Percentiles rank a stretch among this genome's conserved stretches.
phyloP scores from a whole-genome alignment of 1,284 basidiomycete genomes.

The Sporisorium scitamineum region DNA sequence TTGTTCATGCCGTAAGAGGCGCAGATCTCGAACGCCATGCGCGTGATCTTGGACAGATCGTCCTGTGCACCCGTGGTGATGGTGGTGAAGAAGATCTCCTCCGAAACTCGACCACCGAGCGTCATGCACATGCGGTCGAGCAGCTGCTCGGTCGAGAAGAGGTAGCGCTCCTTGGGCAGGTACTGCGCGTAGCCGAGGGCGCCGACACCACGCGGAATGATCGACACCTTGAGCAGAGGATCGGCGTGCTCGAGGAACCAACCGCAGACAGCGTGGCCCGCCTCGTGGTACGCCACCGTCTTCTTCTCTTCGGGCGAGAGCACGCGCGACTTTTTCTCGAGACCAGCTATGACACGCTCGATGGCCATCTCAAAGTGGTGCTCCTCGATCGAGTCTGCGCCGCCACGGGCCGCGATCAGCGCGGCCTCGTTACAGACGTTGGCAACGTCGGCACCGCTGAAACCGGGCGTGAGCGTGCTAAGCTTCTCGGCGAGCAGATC shows the following conservation, averaged over 20 bases:
- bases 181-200: conserved; percentile 97
- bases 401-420: conserved; percentile 88
- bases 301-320: conserved; percentile 96
- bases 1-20: conserved; percentile 85
- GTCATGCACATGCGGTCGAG: conserved; percentile 98
- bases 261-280: conserved; percentile 96
- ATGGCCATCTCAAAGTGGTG: conserved; percentile 96
- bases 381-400: conserved; percentile 83
- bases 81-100: conserved; percentile 96
- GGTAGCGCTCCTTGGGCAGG: conserved; percentile 93
- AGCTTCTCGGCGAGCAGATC: conserved; percentile 77
- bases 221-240: conserved; percentile 96
- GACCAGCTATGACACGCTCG: conserved; percentile 95
- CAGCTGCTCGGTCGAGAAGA: conserved; percentile 94
- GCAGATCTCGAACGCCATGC: conserved; percentile 92
- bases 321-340: conserved; percentile 94
- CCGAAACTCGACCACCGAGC: conserved; percentile 95
- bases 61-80: conserved; percentile 99
- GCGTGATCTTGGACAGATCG: conserved; percentile 96
- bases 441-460: conserved; percentile 97
- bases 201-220: conserved; percentile 95
- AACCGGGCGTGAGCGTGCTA: conserved; percentile 94
- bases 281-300: conserved; percentile 98
- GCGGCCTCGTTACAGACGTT: conserved; percentile 99
- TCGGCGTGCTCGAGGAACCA: conserved; percentile 99